Conservation (phyloP, 2,329 filamentous ascomycete genomes). For the Colletotrichum paranaense region DNA sequence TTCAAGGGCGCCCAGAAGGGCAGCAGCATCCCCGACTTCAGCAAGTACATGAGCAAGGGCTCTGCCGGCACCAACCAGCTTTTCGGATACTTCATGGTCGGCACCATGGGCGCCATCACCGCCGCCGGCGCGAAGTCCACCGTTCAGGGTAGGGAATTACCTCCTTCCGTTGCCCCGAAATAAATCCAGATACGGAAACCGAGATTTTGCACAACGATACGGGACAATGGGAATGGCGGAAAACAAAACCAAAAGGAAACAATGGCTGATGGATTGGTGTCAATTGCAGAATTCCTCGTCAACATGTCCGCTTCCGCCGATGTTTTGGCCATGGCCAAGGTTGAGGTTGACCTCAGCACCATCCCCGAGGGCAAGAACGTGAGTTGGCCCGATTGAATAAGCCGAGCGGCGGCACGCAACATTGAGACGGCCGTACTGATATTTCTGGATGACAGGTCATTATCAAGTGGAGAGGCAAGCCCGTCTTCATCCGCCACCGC, state of each 20-base stretch:
- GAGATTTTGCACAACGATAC: too few relatives aligned
- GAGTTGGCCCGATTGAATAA: conserved; percentile 54
- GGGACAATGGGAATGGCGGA: too few relatives aligned
- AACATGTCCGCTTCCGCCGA: conserved; percentile 99
- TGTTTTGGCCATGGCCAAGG: conserved; percentile 98
- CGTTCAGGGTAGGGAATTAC: conserved; percentile 83
- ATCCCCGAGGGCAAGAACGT: conserved; percentile 99
- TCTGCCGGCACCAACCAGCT: conserved; percentile 81
- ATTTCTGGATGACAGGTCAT: conserved; percentile 75
- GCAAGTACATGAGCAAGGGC: conserved; percentile 82
- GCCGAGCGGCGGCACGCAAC: too few relatives aligned
- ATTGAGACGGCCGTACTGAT: not conserved
- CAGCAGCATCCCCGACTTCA: conserved; percentile 87
- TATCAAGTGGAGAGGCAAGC: conserved; percentile 99
- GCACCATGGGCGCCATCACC: conserved; percentile 89
- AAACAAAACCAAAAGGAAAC: not conserved
- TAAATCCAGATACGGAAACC: too few relatives aligned
- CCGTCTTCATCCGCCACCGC: conserved; percentile 99
- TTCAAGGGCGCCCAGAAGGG: conserved; percentile 71
- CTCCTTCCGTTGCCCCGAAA: conserved; percentile 2
- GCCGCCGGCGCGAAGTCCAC: conserved; percentile 97
- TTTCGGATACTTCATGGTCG: conserved; percentile 99
- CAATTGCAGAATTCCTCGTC: conserved; percentile 89
- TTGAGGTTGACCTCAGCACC: conserved; percentile 90
- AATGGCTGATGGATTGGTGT: conserved; percentile 41